Evolutionary conservation across 257 asterid genomes (phyloP).

Genomic region (Paulownia fortunei): DNA sequence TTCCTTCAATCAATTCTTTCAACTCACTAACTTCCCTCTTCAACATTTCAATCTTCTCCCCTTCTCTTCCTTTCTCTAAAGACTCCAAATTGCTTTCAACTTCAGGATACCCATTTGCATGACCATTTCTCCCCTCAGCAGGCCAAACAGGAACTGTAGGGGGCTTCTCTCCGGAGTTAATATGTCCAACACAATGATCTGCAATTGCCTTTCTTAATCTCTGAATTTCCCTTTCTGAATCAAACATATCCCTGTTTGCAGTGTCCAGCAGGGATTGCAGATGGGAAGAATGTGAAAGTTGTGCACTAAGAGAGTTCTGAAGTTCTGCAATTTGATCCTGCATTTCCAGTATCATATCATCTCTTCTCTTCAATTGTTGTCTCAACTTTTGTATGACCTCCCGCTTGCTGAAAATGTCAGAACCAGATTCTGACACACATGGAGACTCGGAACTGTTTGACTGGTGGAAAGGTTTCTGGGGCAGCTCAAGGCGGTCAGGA

Average conservation of each 20-base stretch:
- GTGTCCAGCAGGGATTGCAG: constrained; percentile 75
- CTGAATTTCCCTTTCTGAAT: constrained; percentile 87
- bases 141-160: constrained; percentile 69
- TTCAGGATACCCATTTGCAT: constrained; percentile 59
- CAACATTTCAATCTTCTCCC: constrained; percentile 73
- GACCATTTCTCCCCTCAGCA: constrained; percentile 53
- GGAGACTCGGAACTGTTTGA: constrained; percentile 97
- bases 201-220: constrained; percentile 85
- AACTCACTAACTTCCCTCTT: constrained; percentile 71
- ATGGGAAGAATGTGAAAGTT: constrained; percentile 74
- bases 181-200: constrained; percentile 75
- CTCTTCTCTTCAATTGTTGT: constrained; percentile 90
- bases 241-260: constrained; percentile 78
- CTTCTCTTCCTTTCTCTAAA: constrained; percentile 58
- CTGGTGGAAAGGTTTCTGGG: constrained; percentile 79
- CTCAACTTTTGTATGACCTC: constrained; percentile 93
- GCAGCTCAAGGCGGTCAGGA: constrained; percentile 82
- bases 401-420: constrained; percentile 83
- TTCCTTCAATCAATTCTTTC: constrained; percentile 83
- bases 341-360: constrained; percentile 91
- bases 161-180: constrained; percentile 48
- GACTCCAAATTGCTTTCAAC: constrained; percentile 43
- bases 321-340: constrained; percentile 86
- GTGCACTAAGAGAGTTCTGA: constrained; percentile 58
- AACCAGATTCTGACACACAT: constrained; percentile 89